phyloP scores from a whole-genome alignment of 1,139 yeast species.

The Debaryomyces sp. region DNA sequence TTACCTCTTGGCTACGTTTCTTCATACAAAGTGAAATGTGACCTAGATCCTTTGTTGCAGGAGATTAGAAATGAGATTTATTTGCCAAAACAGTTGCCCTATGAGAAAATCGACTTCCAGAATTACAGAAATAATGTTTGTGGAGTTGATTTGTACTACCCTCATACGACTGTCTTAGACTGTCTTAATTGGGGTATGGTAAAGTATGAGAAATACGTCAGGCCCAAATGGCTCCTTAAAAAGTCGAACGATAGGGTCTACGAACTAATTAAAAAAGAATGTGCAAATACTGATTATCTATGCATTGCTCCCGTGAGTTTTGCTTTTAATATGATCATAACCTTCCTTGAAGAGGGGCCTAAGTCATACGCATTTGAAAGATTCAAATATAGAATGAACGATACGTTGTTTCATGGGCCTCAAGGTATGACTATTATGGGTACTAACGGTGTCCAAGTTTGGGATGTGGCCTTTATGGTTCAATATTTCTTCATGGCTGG shows the following conservation, averaged over 20 bases:
- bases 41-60: conserved; percentile 62
- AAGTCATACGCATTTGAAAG: conserved; percentile 63
- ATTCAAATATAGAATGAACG: conserved; percentile 66
- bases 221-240: conserved; percentile 75
- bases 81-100: conserved; percentile 50
- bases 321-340: conserved; percentile 79
- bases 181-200: conserved; percentile 61
- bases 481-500: conserved; percentile 86
- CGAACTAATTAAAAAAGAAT: conserved; percentile 72
- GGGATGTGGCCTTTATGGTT: conserved; percentile 93
- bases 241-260: conserved; percentile 57
- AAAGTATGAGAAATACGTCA: conserved; percentile 63
- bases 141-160: conserved; percentile 91
- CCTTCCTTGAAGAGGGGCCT: conserved; percentile 67
- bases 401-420: conserved; percentile 80
- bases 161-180: conserved; percentile 75
- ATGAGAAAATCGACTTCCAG: conserved; percentile 66
- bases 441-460: conserved; percentile 95
- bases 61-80: conserved; percentile 81
- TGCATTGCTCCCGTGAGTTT: conserved; percentile 95
- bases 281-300: conserved; percentile 74
- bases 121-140: conserved; percentile 81
- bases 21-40: conserved; percentile 57
- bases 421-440: conserved; percentile 96
- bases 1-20: conserved; percentile 84